Base-by-base conservation (phyloP, 768 basidiomycete species). In the Dioszegia crocea region DNA sequence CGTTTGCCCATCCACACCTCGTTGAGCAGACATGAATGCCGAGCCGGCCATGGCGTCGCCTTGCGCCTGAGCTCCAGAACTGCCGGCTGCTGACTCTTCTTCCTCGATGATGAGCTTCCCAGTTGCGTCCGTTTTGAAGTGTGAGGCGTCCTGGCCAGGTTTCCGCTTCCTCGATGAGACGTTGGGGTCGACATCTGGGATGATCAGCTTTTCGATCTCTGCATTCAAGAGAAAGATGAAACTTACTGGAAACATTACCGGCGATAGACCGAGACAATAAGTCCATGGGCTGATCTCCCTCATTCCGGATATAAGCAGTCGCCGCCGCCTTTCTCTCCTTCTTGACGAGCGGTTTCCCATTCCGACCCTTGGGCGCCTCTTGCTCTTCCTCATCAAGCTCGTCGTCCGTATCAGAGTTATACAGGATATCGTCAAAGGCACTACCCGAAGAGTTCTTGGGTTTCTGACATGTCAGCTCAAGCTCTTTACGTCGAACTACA, bases 351-450 rank as follows among this genome's bases (percentile, higher is more conserved):
- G 60, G 60, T 45, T 67, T 64, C 48, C 60, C 57, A 31, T 47
- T 56, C 26, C 65, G 27, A 9, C 55, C 49, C 51, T 17, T 56
- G 3, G n/a, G 27, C 2, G 27, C 60, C 16, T 69, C 71, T 21
- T 74, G 74, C 30, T 78, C 79, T 17, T 67, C 70, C 39, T 76
- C 78, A 27, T 62, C 75, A 62, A 86, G 86, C 2, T 85, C 87
- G 30, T 87, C 77, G 70, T 97, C 93, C 65, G 89, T 91, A 71
- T 98, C 96, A 71, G 91, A 94, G 40, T 92, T 93, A 74, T 98
- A 98, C 26, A 99, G 80, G 0, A 97, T 90, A 71, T 99, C 93
- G 74, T 99, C 93, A 64, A 98, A 99, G 0, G 93, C 92, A 73
- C 92, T 88, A 16, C 91, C 89, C 33, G 84, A 81, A 4, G 81